Evolutionary conservation across 352 stramenopile genomes (phyloP).

Genomic region (Phytophthora tubulina): DNA sequence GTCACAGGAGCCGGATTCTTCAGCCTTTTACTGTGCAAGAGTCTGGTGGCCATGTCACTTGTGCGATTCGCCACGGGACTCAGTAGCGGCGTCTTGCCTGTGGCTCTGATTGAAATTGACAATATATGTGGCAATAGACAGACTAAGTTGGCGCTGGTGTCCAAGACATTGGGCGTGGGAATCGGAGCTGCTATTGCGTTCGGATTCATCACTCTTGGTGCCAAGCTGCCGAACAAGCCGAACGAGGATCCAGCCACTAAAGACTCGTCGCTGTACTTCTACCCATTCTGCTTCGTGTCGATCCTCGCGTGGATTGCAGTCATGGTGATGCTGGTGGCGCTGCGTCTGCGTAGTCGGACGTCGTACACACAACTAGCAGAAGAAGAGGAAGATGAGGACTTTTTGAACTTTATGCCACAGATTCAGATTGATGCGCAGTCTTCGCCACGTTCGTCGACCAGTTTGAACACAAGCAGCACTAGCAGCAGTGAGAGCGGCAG

Average conservation of each 20-base stretch:
- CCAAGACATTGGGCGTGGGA: conserved; percentile 74
- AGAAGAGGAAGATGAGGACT: conserved; percentile 69
- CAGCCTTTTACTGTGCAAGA: conserved; percentile 82
- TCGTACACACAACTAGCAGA: conserved; percentile 77
- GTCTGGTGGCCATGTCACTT: conserved; percentile 76
- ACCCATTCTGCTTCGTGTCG: conserved; percentile 81
- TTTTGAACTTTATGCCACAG: conserved; percentile 57
- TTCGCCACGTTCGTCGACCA: conserved; percentile 37
- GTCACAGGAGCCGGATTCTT: conserved; percentile 76
- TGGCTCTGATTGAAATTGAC: conserved; percentile 85
- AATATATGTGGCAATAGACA: conserved; percentile 86
- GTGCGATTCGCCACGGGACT: conserved; percentile 82
- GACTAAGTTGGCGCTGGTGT: conserved; percentile 65
- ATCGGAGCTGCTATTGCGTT: conserved; percentile 65
- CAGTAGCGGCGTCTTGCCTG: conserved; percentile 77
- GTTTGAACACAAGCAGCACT: conserved; percentile 46
- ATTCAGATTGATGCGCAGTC: conserved; percentile 43
- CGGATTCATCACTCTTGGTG: conserved; percentile 54
- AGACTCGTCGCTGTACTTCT: conserved; percentile 77
- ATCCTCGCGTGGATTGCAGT: conserved; percentile 75
- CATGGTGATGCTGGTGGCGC: conserved; percentile 70
- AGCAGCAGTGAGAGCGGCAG: conserved; percentile 44
- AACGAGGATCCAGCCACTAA: conserved; percentile 44
- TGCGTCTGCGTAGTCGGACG: conserved; percentile 68
- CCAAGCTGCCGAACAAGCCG: conserved; percentile 51